phyloP scores from a whole-genome alignment of 2,329 filamentous ascomycete species.

The Pseudogymnoascus sp. region DNA sequence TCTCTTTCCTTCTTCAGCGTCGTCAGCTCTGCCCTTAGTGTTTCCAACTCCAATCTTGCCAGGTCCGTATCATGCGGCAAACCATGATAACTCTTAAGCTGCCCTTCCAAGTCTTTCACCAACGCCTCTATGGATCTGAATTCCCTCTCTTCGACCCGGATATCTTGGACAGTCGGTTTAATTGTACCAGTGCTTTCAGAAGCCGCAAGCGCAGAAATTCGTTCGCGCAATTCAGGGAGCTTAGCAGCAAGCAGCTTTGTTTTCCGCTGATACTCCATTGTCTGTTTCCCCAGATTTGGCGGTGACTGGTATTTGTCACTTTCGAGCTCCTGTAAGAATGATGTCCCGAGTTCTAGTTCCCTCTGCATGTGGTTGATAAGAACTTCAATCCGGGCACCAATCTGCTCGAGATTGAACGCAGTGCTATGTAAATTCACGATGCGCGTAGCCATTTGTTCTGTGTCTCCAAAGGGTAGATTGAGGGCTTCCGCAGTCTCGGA shows the following conservation, averaged over 20 bases:
- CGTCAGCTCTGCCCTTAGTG: slow-evolving; percentile 56
- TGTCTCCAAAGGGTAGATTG: slow-evolving; percentile 34
- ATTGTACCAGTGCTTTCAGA: slow-evolving; percentile 10
- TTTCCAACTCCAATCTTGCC: slow-evolving; percentile 64
- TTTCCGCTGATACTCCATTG: slow-evolving; percentile 65
- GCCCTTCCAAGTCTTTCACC: slow-evolving; percentile 53
- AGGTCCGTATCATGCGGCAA: slow-evolving; percentile 63
- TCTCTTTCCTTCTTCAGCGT: slow-evolving; percentile 58
- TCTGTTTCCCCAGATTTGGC: slow-evolving; percentile 56
- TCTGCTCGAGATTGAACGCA: slow-evolving; percentile 48
- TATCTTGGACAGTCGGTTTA: slow-evolving; percentile 46
- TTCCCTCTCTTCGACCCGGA: slow-evolving; percentile 50
- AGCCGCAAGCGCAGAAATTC: slow-evolving; percentile 35
- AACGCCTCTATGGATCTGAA: slow-evolving; percentile 49
- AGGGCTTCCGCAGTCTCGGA: slow-evolving; percentile 43
- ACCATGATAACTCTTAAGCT: slow-evolving; percentile 60
- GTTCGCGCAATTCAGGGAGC: slow-evolving; percentile 59
- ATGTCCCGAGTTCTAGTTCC: slow-evolving; percentile 38
- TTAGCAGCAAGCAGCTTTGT: slow-evolving; percentile 60
- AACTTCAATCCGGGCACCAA: slow-evolving; percentile 45
- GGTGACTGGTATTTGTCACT: slow-evolving; percentile 46
- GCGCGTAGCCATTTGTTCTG: slow-evolving; percentile 41
- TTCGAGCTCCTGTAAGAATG: slow-evolving; percentile 37
- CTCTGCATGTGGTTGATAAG: slow-evolving; percentile 49
- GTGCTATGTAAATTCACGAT: slow-evolving; percentile 50